A percentile compares a stretch with the other conserved stretches of the same genome.
phyloP scores from a whole-genome alignment of 257 asterid species.

The Fraxinus cuspidata region DNA sequence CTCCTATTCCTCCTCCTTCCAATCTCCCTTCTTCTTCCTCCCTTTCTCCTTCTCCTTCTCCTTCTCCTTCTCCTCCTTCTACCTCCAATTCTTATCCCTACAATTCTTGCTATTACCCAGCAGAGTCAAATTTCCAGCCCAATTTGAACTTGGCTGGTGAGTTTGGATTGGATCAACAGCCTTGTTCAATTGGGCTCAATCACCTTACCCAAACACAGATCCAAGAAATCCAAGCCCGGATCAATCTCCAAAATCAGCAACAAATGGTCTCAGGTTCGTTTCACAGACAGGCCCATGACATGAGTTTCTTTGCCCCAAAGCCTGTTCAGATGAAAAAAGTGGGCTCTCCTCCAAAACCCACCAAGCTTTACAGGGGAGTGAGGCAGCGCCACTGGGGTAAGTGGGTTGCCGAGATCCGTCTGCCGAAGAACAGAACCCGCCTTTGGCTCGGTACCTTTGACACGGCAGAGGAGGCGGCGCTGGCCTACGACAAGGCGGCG shows the following conservation, averaged over 20 bases:
- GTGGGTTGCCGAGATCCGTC: conserved; percentile 98
- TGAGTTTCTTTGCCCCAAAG: conserved; percentile 49
- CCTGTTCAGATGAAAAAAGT: conserved; percentile 62
- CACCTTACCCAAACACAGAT: conserved; percentile 49
- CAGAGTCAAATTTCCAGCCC: conserved; percentile 27
- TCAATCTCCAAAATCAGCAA: conserved; percentile 34
- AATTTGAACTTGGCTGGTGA: conserved; percentile 23
- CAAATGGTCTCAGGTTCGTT: conserved; percentile 27
- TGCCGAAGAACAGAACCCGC: conserved; percentile 87
- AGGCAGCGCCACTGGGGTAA: conserved; percentile 99
- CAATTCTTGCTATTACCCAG: conserved; percentile 33
- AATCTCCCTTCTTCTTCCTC: conserved; percentile 30
- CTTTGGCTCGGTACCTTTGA: conserved; percentile 97
- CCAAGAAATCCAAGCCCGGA: conserved; percentile 58
- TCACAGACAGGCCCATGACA: conserved; percentile 20
- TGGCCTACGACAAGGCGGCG: conserved; percentile 96
- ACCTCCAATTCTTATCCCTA: conserved; percentile 36
- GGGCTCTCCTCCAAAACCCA: conserved; percentile 72
- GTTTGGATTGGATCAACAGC: conserved; percentile 41
- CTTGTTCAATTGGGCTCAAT: conserved; percentile 44
- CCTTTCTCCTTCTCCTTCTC: neutral
- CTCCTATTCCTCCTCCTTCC: conserved; percentile 39
- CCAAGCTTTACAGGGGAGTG: conserved; percentile 92
- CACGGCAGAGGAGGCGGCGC: conserved; percentile 95
- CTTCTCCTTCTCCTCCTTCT: conserved; percentile 23